Conservation (phyloP, 1,139 yeast species). For the Nakaseomyces kungkrabaensis region DNA sequence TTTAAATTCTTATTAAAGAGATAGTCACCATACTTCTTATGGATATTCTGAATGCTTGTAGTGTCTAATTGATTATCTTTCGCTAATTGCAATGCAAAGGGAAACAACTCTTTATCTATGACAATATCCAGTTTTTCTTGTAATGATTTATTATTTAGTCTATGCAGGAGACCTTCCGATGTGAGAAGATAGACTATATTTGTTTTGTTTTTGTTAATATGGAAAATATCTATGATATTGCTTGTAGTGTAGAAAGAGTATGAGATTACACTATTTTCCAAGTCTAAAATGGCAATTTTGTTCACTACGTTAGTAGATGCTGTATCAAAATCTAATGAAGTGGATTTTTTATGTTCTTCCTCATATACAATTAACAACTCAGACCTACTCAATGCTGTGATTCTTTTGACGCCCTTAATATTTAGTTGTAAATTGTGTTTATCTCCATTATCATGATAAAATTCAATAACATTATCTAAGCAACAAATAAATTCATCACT, state of each 20-base stretch:
- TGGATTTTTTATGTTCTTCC: constrained; percentile 22
- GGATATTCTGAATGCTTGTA: constrained; percentile 39
- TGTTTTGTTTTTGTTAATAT: constrained; percentile 44
- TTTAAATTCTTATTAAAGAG: constrained; percentile 56
- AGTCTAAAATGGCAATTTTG: constrained; percentile 52
- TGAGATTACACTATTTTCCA: constrained; percentile 58
- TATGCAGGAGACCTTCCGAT: constrained; percentile 66
- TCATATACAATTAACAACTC: constrained; percentile 36
- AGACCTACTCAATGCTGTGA: constrained; percentile 33
- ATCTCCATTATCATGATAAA: constrained; percentile 38
- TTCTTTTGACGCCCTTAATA: constrained; percentile 42
- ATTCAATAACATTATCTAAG: constrained; percentile 27
- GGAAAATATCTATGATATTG: constrained; percentile 42
- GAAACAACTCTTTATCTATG: constrained; percentile 59
- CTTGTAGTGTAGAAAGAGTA: constrained; percentile 60
- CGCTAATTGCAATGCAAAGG: constrained; percentile 67
- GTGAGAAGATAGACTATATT: constrained; percentile 44
- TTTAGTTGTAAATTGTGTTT: constrained; percentile 51
- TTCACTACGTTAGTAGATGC: constrained; percentile 35
- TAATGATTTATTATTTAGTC: constrained; percentile 55
- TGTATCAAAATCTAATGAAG: constrained; percentile 23
- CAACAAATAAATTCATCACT: constrained; percentile 28
- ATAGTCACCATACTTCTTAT: constrained; percentile 60
- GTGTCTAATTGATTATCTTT: constrained; percentile 31
- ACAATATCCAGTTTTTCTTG: constrained; percentile 62